Evolutionary conservation across 1,284 basidiomycete species (phyloP), one percentile per base, ranked within the genome.

Genomic region (Sparassis latifolia): DNA sequence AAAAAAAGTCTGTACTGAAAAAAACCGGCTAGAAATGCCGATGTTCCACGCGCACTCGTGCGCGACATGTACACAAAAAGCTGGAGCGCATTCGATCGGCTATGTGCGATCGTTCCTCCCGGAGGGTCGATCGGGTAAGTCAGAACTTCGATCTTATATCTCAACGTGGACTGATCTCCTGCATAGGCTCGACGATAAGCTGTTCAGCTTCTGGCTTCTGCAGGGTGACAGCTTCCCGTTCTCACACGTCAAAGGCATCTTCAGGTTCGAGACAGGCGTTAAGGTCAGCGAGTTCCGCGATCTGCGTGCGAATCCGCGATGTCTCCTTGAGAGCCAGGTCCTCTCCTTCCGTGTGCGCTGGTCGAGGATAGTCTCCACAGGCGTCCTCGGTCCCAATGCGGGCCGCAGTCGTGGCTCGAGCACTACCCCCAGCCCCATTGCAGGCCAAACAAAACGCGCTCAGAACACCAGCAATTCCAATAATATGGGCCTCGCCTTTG

Each of bases 51-150:
- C 43, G 84, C 86, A 1, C 76, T 92, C 31, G 86, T 89, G 29
- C 80, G 89, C 51, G 89, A 92, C 60, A 86, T 91, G 84, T 92
- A 92, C 64, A 90, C 87, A 41, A 92, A 92, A 67, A 89, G 85
- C 51, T 92, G 89, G 89, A 87, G 84, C 61, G 88, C 88, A 3
- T 92, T 92, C 58, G 86, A 89, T 63, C 79, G 89, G 20, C 74
- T 92, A 3, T 82, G 89, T 3, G 87, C 86, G 2, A 89, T 92
- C 56, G 88, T 92, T 0, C 87, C 89, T 10, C 89, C 89, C 1
- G 89, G 89, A 12, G 89, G 89, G 3, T 88, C 86, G 0, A 91
- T 92, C 50, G 89, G 89, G 88, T 89, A 65, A 35, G 81, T 63
- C 33, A 51, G 42, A 45, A 41, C 40, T 30, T n/a, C 6, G 10